Conservation (phyloP, 768 basidiomycete species). For the Leccinum pellstonianum region DNA sequence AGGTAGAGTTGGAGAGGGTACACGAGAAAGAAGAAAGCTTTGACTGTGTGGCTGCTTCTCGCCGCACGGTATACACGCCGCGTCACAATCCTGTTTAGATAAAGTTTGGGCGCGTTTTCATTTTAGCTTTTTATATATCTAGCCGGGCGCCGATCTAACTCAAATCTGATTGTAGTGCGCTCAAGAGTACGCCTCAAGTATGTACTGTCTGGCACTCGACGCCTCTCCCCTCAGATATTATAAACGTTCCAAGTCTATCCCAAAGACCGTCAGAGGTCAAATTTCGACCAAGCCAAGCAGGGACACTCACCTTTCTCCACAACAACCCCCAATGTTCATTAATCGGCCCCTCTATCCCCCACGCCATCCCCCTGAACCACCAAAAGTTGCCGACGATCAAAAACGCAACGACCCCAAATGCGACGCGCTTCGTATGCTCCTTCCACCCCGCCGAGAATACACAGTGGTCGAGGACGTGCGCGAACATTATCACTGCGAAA, state of each 20-base stretch:
- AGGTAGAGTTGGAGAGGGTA: neutral
- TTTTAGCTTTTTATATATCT: constrained; percentile 12
- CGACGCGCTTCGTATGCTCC: constrained; percentile 62
- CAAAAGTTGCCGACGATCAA: constrained; percentile 79
- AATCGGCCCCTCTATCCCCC: constrained; percentile 90
- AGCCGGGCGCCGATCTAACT: neutral
- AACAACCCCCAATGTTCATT: constrained; percentile 72
- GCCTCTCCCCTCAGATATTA: constrained; percentile 17
- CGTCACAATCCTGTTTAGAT: neutral
- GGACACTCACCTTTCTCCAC: constrained; percentile 63
- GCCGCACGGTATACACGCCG: constrained; percentile 5
- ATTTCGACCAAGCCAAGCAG: neutral
- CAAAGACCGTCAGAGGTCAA: constrained; percentile 1
- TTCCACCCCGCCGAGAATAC: constrained; percentile 77
- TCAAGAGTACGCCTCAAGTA: too few species aligned
- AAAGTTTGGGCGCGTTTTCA: constrained; percentile 3
- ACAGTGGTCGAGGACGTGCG: constrained; percentile 90
- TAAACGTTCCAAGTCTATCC: constrained; percentile 33
- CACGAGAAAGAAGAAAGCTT: neutral
- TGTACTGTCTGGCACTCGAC: too few species aligned
- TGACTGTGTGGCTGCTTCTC: neutral
- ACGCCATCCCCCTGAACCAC: constrained; percentile 91
- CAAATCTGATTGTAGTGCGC: neutral
- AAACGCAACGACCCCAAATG: constrained; percentile 62
- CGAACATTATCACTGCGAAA: constrained; percentile 91